Evolutionary conservation across 2,329 filamentous ascomycete genomes (phyloP).

Genomic region (Cercospora nicotianae): DNA sequence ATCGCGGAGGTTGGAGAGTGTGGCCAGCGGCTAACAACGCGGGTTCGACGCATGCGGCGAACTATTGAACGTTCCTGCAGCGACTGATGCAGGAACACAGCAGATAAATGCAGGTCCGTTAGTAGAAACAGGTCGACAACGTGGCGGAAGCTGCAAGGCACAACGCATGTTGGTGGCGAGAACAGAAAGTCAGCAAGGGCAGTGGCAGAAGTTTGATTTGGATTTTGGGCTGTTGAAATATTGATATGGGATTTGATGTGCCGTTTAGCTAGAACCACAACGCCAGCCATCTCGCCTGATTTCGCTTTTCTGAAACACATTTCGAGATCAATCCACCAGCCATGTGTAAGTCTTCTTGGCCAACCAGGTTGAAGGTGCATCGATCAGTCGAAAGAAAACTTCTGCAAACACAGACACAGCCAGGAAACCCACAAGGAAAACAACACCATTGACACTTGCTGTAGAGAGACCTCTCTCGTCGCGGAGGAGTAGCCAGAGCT

Average conservation of each 20-base stretch:
- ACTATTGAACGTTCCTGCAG: not conserved
- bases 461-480: conserved; percentile 15
- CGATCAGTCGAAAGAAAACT: conserved; percentile 30
- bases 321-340: conserved; percentile 19
- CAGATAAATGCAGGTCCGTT: not conserved
- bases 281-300: no score
- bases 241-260: not conserved
- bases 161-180: not conserved
- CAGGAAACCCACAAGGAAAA: conserved; percentile 27
- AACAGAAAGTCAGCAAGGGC: not conserved
- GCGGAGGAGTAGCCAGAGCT: conserved; percentile 32
- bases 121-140: not conserved
- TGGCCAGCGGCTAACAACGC: no score
- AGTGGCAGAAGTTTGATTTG: not conserved
- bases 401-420: conserved; percentile 28
- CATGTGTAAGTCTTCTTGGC: conserved; percentile 28
- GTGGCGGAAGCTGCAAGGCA: not conserved
- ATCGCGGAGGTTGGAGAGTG: no score
- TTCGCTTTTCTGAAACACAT: not conserved
- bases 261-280: not conserved
- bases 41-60: no score
- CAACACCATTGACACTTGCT: conserved; percentile 30
- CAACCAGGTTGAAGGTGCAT: conserved; percentile 31
- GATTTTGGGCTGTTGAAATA: not conserved
- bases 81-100: not conserved